Evolutionary conservation across 805 yeast species (phyloP), one percentile per base, ranked within the genome.

Genomic region (Candida nanaspora): DNA sequence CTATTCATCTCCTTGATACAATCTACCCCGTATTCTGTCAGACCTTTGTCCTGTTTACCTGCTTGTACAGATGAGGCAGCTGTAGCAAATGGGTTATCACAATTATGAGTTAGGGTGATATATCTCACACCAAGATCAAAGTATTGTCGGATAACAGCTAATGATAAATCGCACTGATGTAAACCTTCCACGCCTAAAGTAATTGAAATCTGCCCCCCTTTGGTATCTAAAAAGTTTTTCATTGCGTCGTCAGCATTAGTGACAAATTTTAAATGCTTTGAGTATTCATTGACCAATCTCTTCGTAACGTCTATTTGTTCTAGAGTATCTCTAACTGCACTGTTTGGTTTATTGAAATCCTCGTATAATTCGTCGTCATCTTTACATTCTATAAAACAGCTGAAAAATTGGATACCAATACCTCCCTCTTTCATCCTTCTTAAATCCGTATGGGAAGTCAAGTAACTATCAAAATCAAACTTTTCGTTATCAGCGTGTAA

Each of bases 81-180:
- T 9, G 76, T 72, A 2, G 78, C 76, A 52, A 70, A 73, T 2
- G 78, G 76, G 45, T 72, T 72, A 47, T 72, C 76, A 52, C 78
- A 71, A 49, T 72, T 72, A 43, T 72, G 78, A 1, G 77, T 72
- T 42, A 73, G 49, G 0, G 78, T 73, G 37, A 70, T 68, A 50
- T 73, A 73, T 26, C 78, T 50, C 10, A 72, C 73, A 13, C 78
- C 78, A 25, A 72, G 46, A 7, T 68, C 72, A 47, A 51, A 65
- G 47, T 66, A 73, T 49, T 61, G 65, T 46, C 78, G 60, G 26
- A 72, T 51, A 10, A 70, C 72, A n/a, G 65, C 75, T 16, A 72
- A 44, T 1, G 77, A 70, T 4, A 65, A 45, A 45, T 70, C 79
- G 22, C 63, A 59, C 52, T 71, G 77, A 48, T 73, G 78, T 28